A percentile compares a stretch with the other conserved stretches of the same genome.
phyloP scores from a whole-genome alignment of 2,329 filamentous ascomycete genomes.

The Cercospora sojina region DNA sequence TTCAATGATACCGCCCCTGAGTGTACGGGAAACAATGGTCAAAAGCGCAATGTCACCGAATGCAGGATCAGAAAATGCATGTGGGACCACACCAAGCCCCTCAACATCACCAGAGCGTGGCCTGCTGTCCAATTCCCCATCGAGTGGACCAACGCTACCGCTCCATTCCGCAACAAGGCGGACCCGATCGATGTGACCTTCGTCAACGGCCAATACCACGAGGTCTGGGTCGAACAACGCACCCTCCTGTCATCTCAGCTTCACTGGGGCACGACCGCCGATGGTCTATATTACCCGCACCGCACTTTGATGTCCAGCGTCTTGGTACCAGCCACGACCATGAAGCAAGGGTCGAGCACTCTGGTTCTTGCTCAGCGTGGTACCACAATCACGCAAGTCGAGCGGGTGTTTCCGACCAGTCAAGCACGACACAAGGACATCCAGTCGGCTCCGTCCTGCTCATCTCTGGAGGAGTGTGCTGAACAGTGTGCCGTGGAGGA shows the following conservation, averaged over 20 bases:
- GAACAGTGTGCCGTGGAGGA: neutral
- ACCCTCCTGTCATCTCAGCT: neutral
- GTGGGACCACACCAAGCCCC: conserved; percentile 16
- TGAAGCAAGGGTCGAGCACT: neutral
- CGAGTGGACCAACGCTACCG: conserved; percentile 14
- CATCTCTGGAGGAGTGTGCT: neutral
- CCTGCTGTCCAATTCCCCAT: conserved; percentile 14
- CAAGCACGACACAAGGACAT: neutral
- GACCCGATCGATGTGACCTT: neutral
- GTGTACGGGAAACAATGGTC: neutral
- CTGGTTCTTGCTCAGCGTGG: neutral
- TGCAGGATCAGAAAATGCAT: conserved; percentile 19
- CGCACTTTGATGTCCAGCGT: conserved; percentile 7
- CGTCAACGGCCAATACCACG: neutral
- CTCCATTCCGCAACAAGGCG: neutral
- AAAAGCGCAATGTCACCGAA: conserved; percentile 6
- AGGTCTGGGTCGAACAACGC: neutral
- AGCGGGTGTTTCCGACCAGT: neutral
- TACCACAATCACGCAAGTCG: neutral
- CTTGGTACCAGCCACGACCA: neutral
- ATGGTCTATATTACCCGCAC: conserved; percentile 3
- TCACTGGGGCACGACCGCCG: conserved; percentile 5
- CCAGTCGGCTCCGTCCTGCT: neutral
- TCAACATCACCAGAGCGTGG: conserved; percentile 19
- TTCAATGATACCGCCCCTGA: conserved; percentile 6